phyloP scores from a whole-genome alignment of 2,329 filamentous ascomycete species.

The Neofusicoccum kwambonambiense region DNA sequence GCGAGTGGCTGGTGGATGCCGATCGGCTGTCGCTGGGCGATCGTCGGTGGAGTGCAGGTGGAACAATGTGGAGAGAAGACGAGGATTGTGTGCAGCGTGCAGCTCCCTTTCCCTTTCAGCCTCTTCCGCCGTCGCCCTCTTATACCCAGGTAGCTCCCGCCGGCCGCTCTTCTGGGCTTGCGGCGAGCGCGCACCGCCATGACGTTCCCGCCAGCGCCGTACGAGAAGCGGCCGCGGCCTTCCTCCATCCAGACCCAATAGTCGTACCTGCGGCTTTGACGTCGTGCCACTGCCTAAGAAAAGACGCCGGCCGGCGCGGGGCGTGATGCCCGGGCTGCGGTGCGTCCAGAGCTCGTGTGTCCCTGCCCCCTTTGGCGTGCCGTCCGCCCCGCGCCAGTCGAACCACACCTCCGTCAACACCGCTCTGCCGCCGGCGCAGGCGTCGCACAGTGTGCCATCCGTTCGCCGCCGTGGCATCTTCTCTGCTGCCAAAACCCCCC shows the following conservation, averaged over 20 bases:
- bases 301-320: not conserved
- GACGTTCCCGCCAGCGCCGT: not conserved
- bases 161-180: not conserved
- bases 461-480: not conserved
- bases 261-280: not conserved
- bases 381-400: slow-evolving; percentile 6
- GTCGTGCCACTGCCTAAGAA: slow-evolving; percentile 4
- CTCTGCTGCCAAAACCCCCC: not conserved
- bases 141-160: not conserved
- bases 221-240: not conserved
- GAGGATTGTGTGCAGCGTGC: not conserved
- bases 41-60: slow-evolving; percentile 13
- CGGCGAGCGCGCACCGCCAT: not conserved
- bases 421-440: not conserved
- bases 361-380: not conserved
- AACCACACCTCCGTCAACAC: not conserved
- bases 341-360: not conserved
- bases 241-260: not conserved
- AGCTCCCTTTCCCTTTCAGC: not conserved
- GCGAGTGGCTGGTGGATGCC: slow-evolving; percentile 12
- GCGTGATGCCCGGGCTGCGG: not conserved
- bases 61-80: slow-evolving; percentile 8
- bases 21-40: slow-evolving; percentile 14
- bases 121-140: not conserved
- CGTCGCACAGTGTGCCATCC: slow-evolving; percentile 1